phyloP scores from a whole-genome alignment of 371 early-diverging fungal genomes.

The Mortierella sp. region DNA sequence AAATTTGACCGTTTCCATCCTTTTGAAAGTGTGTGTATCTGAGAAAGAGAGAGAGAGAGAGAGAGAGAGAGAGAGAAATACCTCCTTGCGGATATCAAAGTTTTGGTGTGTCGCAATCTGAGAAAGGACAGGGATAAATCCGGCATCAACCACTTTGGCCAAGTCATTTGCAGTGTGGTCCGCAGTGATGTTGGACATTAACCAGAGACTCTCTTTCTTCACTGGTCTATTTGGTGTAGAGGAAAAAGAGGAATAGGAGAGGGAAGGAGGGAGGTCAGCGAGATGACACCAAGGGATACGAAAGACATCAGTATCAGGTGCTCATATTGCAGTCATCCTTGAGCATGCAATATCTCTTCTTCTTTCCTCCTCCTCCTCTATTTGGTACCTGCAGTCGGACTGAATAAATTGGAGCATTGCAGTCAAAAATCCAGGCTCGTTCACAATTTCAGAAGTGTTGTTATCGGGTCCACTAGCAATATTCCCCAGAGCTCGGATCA shows the following conservation, averaged over 20 bases:
- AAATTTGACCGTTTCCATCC: neutral
- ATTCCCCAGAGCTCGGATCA: constrained; percentile 77
- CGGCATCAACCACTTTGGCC: constrained; percentile 60
- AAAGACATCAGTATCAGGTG: no score
- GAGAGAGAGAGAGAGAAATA: constrained; percentile 21
- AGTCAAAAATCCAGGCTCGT: constrained; percentile 60
- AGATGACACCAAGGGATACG: no score
- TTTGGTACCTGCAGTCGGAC: constrained; percentile 64
- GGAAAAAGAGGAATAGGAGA: no score
- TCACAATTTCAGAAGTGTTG: constrained; percentile 61
- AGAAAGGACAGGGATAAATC: constrained; percentile 64
- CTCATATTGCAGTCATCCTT: no score
- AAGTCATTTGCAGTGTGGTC: constrained; percentile 58
- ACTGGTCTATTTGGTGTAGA: constrained; percentile 67
- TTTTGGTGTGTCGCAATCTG: constrained; percentile 62
- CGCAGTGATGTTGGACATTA: constrained; percentile 78
- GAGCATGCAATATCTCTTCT: no score
- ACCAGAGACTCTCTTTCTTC: constrained; percentile 81
- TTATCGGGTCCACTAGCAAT: constrained; percentile 71
- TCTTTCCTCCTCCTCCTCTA: no score
- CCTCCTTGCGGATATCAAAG: constrained; percentile 75
- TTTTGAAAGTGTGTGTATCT: neutral
- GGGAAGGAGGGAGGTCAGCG: no score
- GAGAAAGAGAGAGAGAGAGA: constrained; percentile 1
- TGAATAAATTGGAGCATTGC: constrained; percentile 60